Percentiles rank a stretch among this genome's conserved stretches.
phyloP scores from a whole-genome alignment of 2,329 filamentous ascomycete species.

The Diaporthe citri region DNA sequence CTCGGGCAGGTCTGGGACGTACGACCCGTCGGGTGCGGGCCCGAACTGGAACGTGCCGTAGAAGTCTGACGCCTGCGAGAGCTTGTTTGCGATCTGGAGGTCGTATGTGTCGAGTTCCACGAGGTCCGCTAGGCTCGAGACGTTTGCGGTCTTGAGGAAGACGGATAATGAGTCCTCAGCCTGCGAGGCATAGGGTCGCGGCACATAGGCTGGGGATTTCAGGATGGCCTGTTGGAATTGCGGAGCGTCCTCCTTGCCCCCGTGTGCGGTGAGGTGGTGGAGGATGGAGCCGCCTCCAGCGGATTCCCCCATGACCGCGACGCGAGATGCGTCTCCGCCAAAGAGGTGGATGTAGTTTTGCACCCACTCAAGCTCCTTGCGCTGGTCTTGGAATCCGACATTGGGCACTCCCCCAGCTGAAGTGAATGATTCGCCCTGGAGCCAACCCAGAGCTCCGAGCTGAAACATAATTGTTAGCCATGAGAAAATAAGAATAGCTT shows the following conservation, averaged over 20 bases:
- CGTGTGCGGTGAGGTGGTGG: slow-evolving; percentile 34
- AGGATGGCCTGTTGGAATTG: slow-evolving; percentile 34
- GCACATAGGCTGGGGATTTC: slow-evolving; percentile 33
- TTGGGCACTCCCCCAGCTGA: slow-evolving; percentile 53
- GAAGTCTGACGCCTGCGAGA: slow-evolving; percentile 20
- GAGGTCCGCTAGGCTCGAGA: slow-evolving; percentile 17
- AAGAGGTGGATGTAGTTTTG: slow-evolving; percentile 58
- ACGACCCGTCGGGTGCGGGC: slow-evolving; percentile 21
- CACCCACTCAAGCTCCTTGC: slow-evolving; percentile 60
- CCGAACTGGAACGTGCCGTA: slow-evolving; percentile 32
- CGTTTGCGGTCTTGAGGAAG: slow-evolving; percentile 24
- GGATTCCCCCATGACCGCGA: slow-evolving; percentile 61
- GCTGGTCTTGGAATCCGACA: slow-evolving; percentile 53
- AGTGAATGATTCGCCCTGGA: slow-evolving; percentile 52
- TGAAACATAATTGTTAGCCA: neutral
- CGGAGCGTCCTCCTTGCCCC: slow-evolving; percentile 28
- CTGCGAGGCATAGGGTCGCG: slow-evolving; percentile 16
- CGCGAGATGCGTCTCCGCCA: slow-evolving; percentile 57
- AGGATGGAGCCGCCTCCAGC: slow-evolving; percentile 52
- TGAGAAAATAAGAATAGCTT: too few relatives aligned
- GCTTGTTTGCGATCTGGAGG: slow-evolving; percentile 35
- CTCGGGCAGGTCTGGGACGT: slow-evolving; percentile 30
- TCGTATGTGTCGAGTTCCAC: slow-evolving; percentile 12
- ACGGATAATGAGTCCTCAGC: slow-evolving; percentile 30
- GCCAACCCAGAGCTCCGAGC: slow-evolving; percentile 54